Conservation (phyloP, 345 rosid species). For the Citrus reticulata region DNA sequence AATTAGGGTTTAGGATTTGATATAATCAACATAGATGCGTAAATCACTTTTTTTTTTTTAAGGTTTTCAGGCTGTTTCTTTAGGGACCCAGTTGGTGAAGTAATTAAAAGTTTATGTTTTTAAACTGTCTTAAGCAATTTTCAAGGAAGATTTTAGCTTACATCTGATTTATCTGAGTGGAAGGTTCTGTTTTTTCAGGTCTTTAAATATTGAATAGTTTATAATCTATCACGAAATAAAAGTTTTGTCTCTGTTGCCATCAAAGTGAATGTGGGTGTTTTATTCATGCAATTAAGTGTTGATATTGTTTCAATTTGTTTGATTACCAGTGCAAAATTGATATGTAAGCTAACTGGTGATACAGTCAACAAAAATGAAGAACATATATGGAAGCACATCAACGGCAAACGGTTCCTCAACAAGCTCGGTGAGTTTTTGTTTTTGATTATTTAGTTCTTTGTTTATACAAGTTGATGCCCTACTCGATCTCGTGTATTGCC, state of each 20-base stretch:
- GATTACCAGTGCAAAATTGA: slow-evolving; percentile 62
- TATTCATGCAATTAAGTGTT: not conserved
- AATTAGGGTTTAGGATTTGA: slow-evolving; percentile 7
- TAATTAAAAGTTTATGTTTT: not conserved
- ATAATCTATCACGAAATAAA: too few relatives aligned
- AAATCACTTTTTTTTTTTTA: too few relatives aligned
- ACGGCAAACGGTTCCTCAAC: slow-evolving; percentile 78
- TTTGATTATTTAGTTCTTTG: not conserved
- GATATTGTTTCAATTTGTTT: slow-evolving; percentile 6
- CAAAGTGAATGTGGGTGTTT: not conserved
- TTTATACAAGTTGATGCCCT: not conserved
- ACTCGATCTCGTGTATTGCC: not conserved
- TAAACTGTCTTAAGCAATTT: not conserved
- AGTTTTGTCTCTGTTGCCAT: not conserved
- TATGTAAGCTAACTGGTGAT: slow-evolving; percentile 86
- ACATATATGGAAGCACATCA: slow-evolving; percentile 91
- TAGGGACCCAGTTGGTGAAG: not conserved
- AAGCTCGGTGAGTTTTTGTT: slow-evolving; percentile 49
- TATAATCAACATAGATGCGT: not conserved
- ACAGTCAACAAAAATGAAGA: slow-evolving; percentile 83
- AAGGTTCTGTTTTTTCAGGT: not conserved
- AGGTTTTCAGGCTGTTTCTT: not conserved
- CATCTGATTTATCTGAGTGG: not conserved
- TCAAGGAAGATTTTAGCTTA: not conserved
- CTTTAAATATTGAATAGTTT: not conserved